Evolutionary conservation across 2,329 filamentous ascomycete species (phyloP).

Genomic region (Immersiporthe knoxdaviesiana): DNA sequence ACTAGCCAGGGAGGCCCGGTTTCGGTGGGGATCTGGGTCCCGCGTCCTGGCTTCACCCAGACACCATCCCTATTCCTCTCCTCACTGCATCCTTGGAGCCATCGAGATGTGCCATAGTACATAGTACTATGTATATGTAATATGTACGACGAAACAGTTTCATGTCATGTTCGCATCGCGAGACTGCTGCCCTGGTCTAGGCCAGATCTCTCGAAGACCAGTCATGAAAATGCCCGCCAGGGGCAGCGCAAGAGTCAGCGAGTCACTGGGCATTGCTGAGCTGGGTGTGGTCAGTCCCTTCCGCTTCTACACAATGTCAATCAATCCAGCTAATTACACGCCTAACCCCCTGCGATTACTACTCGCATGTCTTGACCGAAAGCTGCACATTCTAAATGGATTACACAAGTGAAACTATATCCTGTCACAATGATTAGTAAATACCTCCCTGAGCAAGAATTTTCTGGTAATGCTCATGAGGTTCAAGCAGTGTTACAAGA

Average conservation of each 20-base stretch:
- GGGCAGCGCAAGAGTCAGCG: not conserved
- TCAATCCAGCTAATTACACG: not conserved
- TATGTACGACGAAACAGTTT: not conserved
- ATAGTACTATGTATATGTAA: not conserved
- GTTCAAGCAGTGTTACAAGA: not conserved
- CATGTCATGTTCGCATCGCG: not conserved
- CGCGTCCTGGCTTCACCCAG: not conserved
- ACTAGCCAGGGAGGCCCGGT: conserved; percentile 8
- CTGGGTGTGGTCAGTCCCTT: not conserved
- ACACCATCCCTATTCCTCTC: not conserved
- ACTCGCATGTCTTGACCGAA: not conserved
- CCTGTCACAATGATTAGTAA: not conserved
- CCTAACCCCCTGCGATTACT: not conserved
- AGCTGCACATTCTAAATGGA: not conserved
- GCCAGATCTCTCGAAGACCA: not conserved
- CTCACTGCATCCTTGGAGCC: not conserved
- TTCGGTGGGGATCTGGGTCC: conserved; percentile 9
- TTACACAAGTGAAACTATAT: not conserved
- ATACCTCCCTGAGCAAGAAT: not conserved
- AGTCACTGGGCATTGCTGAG: not conserved
- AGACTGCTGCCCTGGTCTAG: not conserved
- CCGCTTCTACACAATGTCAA: not conserved
- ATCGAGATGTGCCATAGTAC: conserved; percentile 6
- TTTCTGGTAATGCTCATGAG: not conserved
- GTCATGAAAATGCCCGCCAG: not conserved